Evolutionary conservation across 1,139 yeast genomes (phyloP), one percentile per base, ranked within the genome.

Genomic region (Yamadazyma triangularis): DNA sequence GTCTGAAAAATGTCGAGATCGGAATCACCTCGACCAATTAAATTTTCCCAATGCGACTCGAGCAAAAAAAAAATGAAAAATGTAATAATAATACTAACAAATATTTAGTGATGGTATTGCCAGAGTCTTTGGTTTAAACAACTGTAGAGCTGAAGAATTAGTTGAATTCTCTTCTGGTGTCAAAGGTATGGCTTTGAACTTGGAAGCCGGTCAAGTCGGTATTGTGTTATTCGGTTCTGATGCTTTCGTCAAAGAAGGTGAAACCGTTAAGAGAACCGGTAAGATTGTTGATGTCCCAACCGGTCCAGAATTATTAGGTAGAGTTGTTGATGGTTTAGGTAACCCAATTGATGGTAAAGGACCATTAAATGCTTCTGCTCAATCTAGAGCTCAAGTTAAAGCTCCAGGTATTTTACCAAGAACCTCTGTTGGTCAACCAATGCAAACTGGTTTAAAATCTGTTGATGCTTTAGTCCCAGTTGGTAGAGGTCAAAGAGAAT

Each of bases 371-470:
- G 76, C 94, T 57, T 79, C 78, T 58, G 77, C 81, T 57, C 73
- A 81, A 58, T 74, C 94, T 59, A 86, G 95, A 79, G 97, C 97
- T 56, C 96, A 91, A 79, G 86, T 89, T 56, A 91, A 91, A 80
- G 99, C 98, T 53, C 99, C 98, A 70, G 99, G 99, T 80, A 93
- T 93, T 62, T 81, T 93, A 70, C 98, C 98, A 77, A 89, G 99
- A 81, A 85, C 83, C 60, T 88, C 97, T 44, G 99, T 91, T 54
- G 80, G 69, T 77, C 98, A 91, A 78, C 98, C 99, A 67, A 91
- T 91, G 85, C 98, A 91, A 78, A 89, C 98, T 59, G 99, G 98
- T 82, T 85, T 91, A 64, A 91, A 93, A 80, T 83, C 97, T 45
- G 96, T 91, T 56, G 99, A 91, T 66, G 94, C 98, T 62, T 83